Conservation (phyloP, 1,139 yeast species). For the Yamadazyma membranifaciens region DNA sequence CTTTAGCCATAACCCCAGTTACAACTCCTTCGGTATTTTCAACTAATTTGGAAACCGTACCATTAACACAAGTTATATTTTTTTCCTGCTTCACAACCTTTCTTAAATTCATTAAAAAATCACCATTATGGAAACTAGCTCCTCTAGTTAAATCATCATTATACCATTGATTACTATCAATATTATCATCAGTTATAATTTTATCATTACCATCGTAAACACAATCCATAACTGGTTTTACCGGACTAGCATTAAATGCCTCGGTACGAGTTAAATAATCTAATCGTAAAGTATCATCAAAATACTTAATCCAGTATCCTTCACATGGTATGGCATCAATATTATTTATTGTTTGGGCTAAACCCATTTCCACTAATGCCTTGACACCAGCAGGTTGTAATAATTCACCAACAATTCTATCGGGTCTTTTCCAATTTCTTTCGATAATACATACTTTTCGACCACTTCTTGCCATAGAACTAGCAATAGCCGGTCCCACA, state of each 20-base stretch:
- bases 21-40: constrained; percentile 49
- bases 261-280: constrained; percentile 70
- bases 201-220: constrained; percentile 59
- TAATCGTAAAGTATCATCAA: constrained; percentile 53
- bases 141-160: constrained; percentile 67
- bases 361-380: constrained; percentile 77
- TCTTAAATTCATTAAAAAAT: constrained; percentile 75
- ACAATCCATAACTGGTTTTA: constrained; percentile 52
- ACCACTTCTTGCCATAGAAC: constrained; percentile 88
- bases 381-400: constrained; percentile 94
- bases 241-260: constrained; percentile 40
- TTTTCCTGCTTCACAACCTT: constrained; percentile 64
- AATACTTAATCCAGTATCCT: constrained; percentile 79
- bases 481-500: constrained; percentile 90
- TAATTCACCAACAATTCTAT: constrained; percentile 94
- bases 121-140: constrained; percentile 90
- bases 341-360: constrained; percentile 73
- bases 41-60: constrained; percentile 68
- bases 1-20: constrained; percentile 61
- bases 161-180: constrained; percentile 55
- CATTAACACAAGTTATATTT: constrained; percentile 76
- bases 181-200: constrained; percentile 46
- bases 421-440: constrained; percentile 89
- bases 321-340: constrained; percentile 76
- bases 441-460: constrained; percentile 73